These are phyloP conservation scores for Fusarium sp. DNA, from an alignment of 2,329 filamentous ascomycete genomes.

Conservation along the genomic window DNA sequence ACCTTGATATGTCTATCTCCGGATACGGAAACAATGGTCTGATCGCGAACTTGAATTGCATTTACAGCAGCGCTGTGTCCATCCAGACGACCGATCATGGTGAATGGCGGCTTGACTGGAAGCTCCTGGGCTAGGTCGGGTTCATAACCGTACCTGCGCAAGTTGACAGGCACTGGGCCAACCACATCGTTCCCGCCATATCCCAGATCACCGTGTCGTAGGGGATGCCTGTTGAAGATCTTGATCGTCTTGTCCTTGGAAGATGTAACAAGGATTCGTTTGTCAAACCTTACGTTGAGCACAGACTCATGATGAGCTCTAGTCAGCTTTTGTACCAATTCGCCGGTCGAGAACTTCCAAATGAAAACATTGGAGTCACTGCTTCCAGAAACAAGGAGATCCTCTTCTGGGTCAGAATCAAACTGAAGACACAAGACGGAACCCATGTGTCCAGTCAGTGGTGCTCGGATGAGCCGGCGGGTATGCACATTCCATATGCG, in stretches of 20 bases:
- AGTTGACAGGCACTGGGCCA: conserved; percentile 66
- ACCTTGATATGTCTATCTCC: conserved; percentile 95
- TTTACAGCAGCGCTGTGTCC: conserved; percentile 95
- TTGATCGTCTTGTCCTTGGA: conserved; percentile 98
- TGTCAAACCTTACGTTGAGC: conserved; percentile 92
- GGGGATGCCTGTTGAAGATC: conserved; percentile 85
- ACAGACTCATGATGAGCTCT: conserved; percentile 91
- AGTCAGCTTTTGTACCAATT: conserved; percentile 81
- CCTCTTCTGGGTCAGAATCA: conserved; percentile 87
- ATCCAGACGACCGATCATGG: conserved; percentile 82
- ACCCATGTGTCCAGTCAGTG: conserved; percentile 82
- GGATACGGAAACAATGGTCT: conserved; percentile 93
- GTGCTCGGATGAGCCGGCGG: conserved; percentile 80
- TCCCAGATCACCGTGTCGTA: conserved; percentile 73
- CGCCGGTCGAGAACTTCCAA: conserved; percentile 93
- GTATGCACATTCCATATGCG: conserved; percentile 92
- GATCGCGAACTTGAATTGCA: conserved; percentile 89
- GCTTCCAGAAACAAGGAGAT: conserved; percentile 94
- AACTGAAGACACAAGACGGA: conserved; percentile 97
- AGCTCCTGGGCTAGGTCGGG: conserved; percentile 62
- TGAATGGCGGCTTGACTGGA: conserved; percentile 75
- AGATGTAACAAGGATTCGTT: conserved; percentile 92
- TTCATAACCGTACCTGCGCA: conserved; percentile 70
- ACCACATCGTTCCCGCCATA: conserved; percentile 62
- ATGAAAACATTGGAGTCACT: conserved; percentile 92